These are phyloP conservation scores for Aspergillus asperescens DNA, from an alignment of 495 filamentous ascomycete genomes.

Conservation along the genomic window DNA sequence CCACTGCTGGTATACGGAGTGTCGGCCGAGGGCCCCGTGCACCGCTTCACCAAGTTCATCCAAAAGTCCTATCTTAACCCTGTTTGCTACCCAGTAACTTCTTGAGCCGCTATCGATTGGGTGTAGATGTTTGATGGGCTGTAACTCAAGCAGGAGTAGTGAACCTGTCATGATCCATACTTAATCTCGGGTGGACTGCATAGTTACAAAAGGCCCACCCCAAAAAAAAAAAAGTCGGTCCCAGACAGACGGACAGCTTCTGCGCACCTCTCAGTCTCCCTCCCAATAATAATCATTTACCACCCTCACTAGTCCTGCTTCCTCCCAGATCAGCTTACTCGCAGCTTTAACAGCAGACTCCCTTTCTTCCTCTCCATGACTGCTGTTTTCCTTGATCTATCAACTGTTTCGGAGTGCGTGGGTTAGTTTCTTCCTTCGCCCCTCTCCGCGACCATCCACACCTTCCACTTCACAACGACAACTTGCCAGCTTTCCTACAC, in stretches of 20 bases:
- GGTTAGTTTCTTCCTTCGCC: constrained; percentile 8
- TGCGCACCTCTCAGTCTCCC: constrained; percentile 5
- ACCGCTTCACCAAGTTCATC: neutral
- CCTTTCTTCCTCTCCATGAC: constrained; percentile 16
- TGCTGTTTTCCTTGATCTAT: constrained; percentile 15
- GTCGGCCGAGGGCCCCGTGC: neutral
- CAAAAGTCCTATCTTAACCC: neutral
- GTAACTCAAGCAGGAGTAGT: too few relatives aligned
- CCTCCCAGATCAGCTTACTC: constrained; percentile 9
- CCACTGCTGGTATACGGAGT: constrained; percentile 9
- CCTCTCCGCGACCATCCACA: constrained; percentile 3
- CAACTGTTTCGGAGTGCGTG: constrained; percentile 18
- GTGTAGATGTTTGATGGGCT: neutral
- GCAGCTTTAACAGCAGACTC: neutral
- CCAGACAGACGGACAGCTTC: constrained; percentile 24
- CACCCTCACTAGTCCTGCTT: neutral
- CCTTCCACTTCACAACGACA: neutral
- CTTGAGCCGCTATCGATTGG: too few relatives aligned
- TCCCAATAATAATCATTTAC: neutral
- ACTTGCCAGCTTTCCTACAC: neutral
- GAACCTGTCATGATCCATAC: constrained; percentile 1
- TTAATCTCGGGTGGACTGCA: constrained; percentile 2
- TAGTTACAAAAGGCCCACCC: neutral
- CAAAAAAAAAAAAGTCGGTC: neutral
- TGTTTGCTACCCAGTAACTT: constrained; percentile 1